A percentile compares a stretch with the other conserved stretches of the same genome.
These are phyloP conservation scores for Isochrysis galbana DNA, from an alignment of 78 protist species.

Conservation along the genomic window DNA sequence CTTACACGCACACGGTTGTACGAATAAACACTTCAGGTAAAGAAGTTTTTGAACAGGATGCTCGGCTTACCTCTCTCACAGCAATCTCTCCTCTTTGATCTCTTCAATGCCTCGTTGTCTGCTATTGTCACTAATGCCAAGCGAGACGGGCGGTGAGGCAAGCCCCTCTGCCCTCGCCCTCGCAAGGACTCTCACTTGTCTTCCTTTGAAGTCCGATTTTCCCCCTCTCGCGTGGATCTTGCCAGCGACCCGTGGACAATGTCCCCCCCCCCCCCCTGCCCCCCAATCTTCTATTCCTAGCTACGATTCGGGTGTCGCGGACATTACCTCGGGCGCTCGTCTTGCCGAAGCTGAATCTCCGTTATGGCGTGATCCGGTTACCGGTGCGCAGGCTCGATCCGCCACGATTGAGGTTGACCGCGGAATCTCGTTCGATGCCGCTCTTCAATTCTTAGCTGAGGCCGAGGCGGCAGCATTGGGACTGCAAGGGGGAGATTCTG, in stretches of 20 bases:
- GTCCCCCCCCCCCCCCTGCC: no score
- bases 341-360: neutral
- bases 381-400: neutral
- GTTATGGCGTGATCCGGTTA: neutral
- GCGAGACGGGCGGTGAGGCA: neutral
- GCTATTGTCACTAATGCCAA: neutral
- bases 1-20: no score
- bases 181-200: no score
- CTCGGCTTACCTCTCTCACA: neutral
- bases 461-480: no score
- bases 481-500: no score
- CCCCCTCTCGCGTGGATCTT: no score
- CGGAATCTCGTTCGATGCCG: neutral
- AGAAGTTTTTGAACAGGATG: neutral
- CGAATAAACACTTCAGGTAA: neutral
- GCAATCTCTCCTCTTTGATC: neutral
- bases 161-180: no score
- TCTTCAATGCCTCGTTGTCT: neutral
- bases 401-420: neutral
- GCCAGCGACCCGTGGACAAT: no score
- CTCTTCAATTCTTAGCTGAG: no score
- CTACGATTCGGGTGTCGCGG: neutral
- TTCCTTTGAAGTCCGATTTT: no score
- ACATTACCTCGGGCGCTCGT: neutral
- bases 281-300: no score